Conservation (phyloP, 2,329 filamentous ascomycete species). For the Arachnomyces sp. region DNA sequence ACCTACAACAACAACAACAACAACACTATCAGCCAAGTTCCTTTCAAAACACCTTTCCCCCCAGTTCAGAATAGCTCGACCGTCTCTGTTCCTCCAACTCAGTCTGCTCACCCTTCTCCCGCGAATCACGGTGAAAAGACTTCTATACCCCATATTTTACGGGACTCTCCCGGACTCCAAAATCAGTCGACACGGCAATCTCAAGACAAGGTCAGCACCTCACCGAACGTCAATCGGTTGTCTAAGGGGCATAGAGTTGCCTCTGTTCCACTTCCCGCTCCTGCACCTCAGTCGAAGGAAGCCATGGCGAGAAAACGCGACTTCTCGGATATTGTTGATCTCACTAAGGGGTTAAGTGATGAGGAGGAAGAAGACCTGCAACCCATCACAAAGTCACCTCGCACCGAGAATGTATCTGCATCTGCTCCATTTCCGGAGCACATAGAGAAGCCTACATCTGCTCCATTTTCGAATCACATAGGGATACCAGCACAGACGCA, state of each 20-base stretch:
- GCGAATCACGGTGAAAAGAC: not conserved
- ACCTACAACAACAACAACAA: too few relatives aligned
- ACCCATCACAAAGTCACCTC: slow-evolving; percentile 18
- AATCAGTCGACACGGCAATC: too few relatives aligned
- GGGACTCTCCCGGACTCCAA: too few relatives aligned
- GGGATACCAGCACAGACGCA: too few relatives aligned
- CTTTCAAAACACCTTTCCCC: too few relatives aligned
- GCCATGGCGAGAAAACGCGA: slow-evolving; percentile 49
- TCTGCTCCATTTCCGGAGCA: not conserved
- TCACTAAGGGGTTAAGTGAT: slow-evolving; percentile 40
- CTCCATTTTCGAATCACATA: not conserved
- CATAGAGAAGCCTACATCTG: too few relatives aligned
- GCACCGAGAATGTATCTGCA: slow-evolving; percentile 5
- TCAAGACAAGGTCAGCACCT: too few relatives aligned
- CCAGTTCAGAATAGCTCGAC: too few relatives aligned
- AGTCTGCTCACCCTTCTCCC: slow-evolving; percentile 1
- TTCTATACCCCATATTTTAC: not conserved
- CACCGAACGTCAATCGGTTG: too few relatives aligned
- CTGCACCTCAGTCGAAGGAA: slow-evolving; percentile 39
- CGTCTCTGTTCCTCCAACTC: too few relatives aligned
- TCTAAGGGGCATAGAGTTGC: not conserved
- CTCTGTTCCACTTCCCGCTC: slow-evolving; percentile 6
- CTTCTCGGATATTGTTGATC: slow-evolving; percentile 48
- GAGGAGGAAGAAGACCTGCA: slow-evolving; percentile 36
- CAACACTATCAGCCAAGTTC: too few relatives aligned